Evolutionary conservation across 495 filamentous ascomycete genomes (phyloP), one percentile per base, ranked within the genome.

Genomic region (Penicillium fimorum): DNA sequence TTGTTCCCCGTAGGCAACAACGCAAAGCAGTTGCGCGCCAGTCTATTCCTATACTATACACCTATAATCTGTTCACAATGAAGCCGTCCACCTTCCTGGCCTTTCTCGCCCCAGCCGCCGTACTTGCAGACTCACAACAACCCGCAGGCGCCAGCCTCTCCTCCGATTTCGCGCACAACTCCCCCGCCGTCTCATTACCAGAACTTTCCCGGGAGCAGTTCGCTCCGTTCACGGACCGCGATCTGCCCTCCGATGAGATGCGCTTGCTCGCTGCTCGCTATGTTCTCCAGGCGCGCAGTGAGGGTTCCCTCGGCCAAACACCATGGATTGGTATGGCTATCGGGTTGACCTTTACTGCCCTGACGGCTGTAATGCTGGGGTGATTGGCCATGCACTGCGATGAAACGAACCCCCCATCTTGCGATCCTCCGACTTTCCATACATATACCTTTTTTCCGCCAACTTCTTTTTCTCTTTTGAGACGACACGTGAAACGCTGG

Each of bases 291-390:
- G 72, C 66, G 37, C 66, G 76, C 55, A 79, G 73, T 53, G 76
- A 79, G 56, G 76, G 76, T 27, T 72, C 70, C 10, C 63, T 79
- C 0, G 76, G 76, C 22, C 74, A 79, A 54, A 73, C 76, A 1
- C 76, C 76, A 30, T 79, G 76, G 76, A 76, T 76, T 48, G 76
- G 76, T 24, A 77, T 77, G 75, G 76, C 72, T 15, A 75, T 79
- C 47, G 76, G 76, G 25, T 48, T 79, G 48, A 75, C 73, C 22
- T 77, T 69, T 47, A 79, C 76, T 30, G 71, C 74, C 9, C 50
- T 77, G 29, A 70, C 76, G 12, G 76, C 76, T 10, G 72, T 76
- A 27, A 77, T 76, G 73, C 60, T 79, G 50, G 76, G 76, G 30
- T 77, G 42, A 47, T 38, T 17, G 15, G 35, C 15, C 15, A 9